Percentiles rank a stretch among this genome's conserved stretches.
Evolutionary conservation across 805 yeast genomes (phyloP).

Genomic region (Ogataea trehalophila): DNA sequence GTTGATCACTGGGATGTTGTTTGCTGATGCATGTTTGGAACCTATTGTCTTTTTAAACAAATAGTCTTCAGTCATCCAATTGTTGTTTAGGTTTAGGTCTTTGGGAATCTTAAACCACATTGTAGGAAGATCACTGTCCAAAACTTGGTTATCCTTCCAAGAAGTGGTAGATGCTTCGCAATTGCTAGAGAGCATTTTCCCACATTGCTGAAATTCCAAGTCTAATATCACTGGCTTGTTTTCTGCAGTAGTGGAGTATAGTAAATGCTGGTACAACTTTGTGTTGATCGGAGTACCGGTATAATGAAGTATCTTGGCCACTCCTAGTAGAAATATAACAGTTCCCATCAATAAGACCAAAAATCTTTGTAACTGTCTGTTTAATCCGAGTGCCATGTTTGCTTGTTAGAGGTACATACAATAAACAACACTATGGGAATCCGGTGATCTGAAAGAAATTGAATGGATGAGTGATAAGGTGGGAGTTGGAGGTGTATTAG

Average conservation of each 20-base stretch:
- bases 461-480: no score
- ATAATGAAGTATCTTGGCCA: not conserved
- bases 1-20: constrained; percentile 1
- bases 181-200: constrained; percentile 5
- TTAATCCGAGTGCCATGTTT: constrained; percentile 1
- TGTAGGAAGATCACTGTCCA: constrained; percentile 1
- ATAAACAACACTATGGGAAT: no score
- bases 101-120: constrained; percentile 19
- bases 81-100: constrained; percentile 14
- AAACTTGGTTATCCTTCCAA: constrained; percentile 5
- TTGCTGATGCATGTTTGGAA: constrained; percentile 2
- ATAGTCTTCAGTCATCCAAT: constrained; percentile 8
- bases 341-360: not conserved
- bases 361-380: not conserved
- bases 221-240: constrained; percentile 11
- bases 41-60: constrained; percentile 13
- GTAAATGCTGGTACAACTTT: not conserved
- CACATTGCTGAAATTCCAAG: constrained; percentile 11
- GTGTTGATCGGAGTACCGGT: not conserved
- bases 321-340: not conserved
- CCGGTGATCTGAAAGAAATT: no score
- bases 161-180: constrained; percentile 1
- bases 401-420: not conserved
- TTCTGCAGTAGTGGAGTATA: not conserved
- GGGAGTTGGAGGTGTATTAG: no score